These are phyloP conservation scores for Fusarium anguioides DNA, from an alignment of 2,329 filamentous ascomycete species.

Conservation along the genomic window DNA sequence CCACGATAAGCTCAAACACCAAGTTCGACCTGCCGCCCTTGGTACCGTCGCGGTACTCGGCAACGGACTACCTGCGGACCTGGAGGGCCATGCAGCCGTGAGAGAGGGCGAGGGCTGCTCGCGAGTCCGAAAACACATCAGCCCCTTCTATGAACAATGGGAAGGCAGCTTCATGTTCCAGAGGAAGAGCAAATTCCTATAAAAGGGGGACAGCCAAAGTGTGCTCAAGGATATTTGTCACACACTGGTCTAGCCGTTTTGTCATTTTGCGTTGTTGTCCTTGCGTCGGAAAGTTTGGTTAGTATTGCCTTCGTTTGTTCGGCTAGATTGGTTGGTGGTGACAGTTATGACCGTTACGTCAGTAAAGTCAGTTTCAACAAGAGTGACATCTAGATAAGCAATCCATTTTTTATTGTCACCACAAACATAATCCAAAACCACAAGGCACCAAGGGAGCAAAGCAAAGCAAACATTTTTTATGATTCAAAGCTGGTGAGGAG, in stretches of 20 bases:
- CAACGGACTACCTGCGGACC: conserved; percentile 19
- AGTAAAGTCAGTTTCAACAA: conserved; percentile 1
- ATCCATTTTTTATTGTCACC: conserved; percentile 8
- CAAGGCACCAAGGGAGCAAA: conserved; percentile 30
- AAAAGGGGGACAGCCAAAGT: not conserved
- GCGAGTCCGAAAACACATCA: conserved; percentile 38
- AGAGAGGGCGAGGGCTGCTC: conserved; percentile 29
- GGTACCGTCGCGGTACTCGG: conserved; percentile 42
- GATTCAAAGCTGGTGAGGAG: conserved; percentile 44
- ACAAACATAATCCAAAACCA: conserved; percentile 14
- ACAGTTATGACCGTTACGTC: not conserved
- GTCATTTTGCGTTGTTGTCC: conserved; percentile 10
- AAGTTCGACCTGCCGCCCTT: conserved; percentile 36
- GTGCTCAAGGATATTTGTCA: not conserved
- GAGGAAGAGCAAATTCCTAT: conserved; percentile 19
- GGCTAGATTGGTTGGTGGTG: conserved; percentile 1
- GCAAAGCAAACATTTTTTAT: conserved; percentile 41
- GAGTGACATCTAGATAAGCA: conserved; percentile 12
- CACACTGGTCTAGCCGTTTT: not conserved
- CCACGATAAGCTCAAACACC: conserved; percentile 39
- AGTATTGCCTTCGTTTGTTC: conserved; percentile 4
- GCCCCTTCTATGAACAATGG: conserved; percentile 40
- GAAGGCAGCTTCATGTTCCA: conserved; percentile 34
- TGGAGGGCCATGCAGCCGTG: conserved; percentile 24
- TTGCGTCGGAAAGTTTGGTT: not conserved